Conservation (phyloP, 169 alveolate species). For the Perkinsus marinus region DNA sequence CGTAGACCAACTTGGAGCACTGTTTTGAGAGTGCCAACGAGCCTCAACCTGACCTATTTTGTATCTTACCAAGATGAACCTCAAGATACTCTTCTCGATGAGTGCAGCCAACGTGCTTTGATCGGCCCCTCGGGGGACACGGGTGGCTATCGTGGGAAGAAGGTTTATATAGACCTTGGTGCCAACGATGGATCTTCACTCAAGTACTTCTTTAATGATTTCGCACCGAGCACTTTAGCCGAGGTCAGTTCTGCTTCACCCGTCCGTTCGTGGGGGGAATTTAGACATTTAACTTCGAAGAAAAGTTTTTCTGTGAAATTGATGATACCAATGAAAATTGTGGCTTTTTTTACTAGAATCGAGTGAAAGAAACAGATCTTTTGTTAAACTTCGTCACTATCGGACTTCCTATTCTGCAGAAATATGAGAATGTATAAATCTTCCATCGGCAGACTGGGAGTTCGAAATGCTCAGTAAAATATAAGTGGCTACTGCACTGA, state of each 20-base stretch:
- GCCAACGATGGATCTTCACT: not conserved
- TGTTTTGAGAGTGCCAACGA: not conserved
- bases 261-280: too few relatives aligned
- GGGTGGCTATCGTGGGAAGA: not conserved
- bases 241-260: not conserved
- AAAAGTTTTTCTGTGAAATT: too few relatives aligned
- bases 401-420: too few relatives aligned
- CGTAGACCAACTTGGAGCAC: not conserved
- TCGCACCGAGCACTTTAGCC: not conserved
- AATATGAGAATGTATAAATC: too few relatives aligned
- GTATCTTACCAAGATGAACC: not conserved
- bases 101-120: not conserved
- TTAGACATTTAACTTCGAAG: too few relatives aligned
- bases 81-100: not conserved
- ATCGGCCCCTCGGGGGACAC: not conserved
- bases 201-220: not conserved
- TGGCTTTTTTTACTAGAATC: too few relatives aligned
- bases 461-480: too few relatives aligned
- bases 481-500: too few relatives aligned
- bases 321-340: too few relatives aligned
- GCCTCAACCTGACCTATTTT: not conserved
- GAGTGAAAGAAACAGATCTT: too few relatives aligned
- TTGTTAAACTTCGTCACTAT: too few relatives aligned
- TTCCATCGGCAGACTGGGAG: too few relatives aligned
- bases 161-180: not conserved